phyloP scores from a whole-genome alignment of 352 stramenopile genomes.

The Phytophthora quininea region DNA sequence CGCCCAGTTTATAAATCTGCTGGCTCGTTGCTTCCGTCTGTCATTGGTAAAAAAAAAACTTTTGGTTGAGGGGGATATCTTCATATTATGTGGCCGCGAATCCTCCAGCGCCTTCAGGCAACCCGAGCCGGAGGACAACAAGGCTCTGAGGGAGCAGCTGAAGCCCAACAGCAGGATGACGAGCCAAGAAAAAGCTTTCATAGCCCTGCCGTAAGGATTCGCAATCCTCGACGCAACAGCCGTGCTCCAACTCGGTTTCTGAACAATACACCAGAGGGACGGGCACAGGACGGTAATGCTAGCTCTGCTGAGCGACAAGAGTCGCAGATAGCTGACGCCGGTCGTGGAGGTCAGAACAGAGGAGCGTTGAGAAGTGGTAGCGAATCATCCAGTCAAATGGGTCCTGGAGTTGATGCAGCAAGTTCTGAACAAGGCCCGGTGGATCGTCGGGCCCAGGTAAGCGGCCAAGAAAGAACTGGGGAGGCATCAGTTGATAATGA shows the following conservation, averaged over 20 bases:
- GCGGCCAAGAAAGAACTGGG: neutral
- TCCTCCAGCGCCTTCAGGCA: neutral
- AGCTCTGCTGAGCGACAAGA: neutral
- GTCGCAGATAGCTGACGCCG: too few species aligned
- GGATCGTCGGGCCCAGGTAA: neutral
- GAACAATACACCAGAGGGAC: neutral
- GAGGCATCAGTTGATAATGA: neutral
- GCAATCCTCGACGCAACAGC: neutral
- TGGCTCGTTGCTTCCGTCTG: neutral
- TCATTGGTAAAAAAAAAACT: slow-evolving; percentile 1
- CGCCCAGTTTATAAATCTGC: neutral
- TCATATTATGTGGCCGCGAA: neutral
- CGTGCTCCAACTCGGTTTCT: neutral
- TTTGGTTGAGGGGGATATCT: neutral
- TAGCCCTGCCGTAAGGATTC: neutral
- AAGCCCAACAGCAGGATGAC: neutral
- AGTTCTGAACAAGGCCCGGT: neutral
- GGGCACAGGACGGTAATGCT: neutral
- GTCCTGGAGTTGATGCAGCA: neutral
- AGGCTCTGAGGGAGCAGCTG: neutral
- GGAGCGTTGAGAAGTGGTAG: too few species aligned
- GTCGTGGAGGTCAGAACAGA: too few species aligned
- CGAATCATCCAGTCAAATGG: neutral
- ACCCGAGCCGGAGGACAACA: neutral
- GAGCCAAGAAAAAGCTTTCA: neutral